A percentile compares a stretch with the other conserved stretches of the same genome.
Conservation (phyloP, 139 green algal genomes). For the Chlamydomonas urium region DNA sequence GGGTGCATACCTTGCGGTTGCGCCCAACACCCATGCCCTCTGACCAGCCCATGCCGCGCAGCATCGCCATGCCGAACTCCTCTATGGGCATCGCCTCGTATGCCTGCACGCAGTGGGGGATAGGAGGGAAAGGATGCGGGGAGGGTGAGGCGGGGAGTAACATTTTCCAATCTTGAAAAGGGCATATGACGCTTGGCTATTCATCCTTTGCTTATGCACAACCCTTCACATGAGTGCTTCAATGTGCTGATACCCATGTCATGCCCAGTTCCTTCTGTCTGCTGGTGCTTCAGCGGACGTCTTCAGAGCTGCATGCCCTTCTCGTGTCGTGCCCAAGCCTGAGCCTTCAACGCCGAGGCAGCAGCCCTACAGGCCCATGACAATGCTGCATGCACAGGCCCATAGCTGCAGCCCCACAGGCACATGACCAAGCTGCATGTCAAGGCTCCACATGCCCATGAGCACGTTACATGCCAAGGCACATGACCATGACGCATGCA, state of each 20-base stretch:
- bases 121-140: not conserved
- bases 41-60: conserved; percentile 76
- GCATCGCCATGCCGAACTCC: conserved; percentile 76
- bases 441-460: not conserved
- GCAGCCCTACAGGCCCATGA: not conserved
- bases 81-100: conserved; percentile 78
- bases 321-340: no score
- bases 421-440: not conserved
- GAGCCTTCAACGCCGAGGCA: not conserved
- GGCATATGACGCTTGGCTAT: not conserved
- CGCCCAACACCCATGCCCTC: conserved; percentile 69
- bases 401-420: not conserved
- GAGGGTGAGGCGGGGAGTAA: not conserved
- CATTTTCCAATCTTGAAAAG: not conserved
- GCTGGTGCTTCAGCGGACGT: no score
- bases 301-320: no score
- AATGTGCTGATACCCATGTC: no score
- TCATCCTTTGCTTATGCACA: no score
- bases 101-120: conserved; percentile 30
- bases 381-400: no score
- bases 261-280: no score
- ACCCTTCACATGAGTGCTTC: no score
- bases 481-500: not conserved
- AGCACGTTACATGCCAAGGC: not conserved
- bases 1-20: conserved; percentile 52